These are phyloP conservation scores for Lichtheimia ramosa DNA, from an alignment of 371 early-diverging fungal species.

Conservation along the genomic window DNA sequence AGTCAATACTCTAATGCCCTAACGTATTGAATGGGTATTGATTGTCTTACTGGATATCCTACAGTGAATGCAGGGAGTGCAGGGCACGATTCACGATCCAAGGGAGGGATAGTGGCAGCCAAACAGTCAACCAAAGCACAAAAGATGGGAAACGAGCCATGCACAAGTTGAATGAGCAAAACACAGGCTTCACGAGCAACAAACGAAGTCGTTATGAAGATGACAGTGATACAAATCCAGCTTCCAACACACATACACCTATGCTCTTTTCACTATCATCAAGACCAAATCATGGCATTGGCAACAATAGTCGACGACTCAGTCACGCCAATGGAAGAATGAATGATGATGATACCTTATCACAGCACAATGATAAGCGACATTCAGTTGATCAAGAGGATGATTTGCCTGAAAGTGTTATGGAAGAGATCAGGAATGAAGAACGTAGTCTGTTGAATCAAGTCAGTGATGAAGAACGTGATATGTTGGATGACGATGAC, in stretches of 20 bases:
- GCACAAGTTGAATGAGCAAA: neutral
- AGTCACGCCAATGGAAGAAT: neutral
- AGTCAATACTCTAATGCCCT: neutral
- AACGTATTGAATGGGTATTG: neutral
- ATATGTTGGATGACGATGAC: neutral
- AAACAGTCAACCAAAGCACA: neutral
- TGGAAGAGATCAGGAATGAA: too few species aligned
- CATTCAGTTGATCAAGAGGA: neutral
- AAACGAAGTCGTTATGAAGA: neutral
- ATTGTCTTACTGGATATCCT: neutral
- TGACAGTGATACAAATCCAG: neutral
- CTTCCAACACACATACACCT: too few species aligned
- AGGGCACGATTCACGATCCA: neutral
- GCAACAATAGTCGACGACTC: too few species aligned
- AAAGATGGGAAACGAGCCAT: neutral
- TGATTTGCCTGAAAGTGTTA: neutral
- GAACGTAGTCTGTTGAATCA: neutral
- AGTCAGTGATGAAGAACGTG: too few species aligned
- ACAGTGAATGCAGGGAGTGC: neutral
- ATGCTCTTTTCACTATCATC: too few species aligned
- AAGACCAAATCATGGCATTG: too few species aligned
- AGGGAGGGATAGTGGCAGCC: neutral
- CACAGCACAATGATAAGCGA: too few species aligned
- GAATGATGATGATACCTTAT: neutral
- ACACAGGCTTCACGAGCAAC: too few species aligned